These are phyloP conservation scores for Schizochytrium sp. DNA, from an alignment of 108 stramenopile species.

Conservation along the genomic window DNA sequence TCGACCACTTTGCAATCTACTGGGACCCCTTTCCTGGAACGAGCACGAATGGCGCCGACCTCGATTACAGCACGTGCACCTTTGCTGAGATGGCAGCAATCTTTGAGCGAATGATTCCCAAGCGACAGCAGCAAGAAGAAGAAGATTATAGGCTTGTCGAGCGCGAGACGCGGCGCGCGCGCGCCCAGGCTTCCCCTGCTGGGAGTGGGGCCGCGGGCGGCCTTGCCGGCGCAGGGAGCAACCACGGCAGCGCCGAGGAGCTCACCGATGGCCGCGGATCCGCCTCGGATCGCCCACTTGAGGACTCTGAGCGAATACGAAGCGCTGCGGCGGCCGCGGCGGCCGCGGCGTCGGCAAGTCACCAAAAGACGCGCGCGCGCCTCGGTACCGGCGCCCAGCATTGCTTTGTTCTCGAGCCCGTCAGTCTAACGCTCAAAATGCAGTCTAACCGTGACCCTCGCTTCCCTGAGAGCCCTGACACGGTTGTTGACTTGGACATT, in stretches of 20 bases:
- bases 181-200: no score
- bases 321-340: not conserved
- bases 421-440: not conserved
- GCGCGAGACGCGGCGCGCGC: not conserved
- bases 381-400: not conserved
- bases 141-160: not conserved
- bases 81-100: not conserved
- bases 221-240: not conserved
- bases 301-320: not conserved
- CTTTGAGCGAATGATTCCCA: not conserved
- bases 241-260: not conserved
- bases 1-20: not conserved
- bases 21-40: not conserved
- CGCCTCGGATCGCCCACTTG: not conserved
- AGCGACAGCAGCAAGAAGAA: not conserved
- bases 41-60: not conserved
- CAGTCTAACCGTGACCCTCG: slow-evolving; percentile 5
- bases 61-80: not conserved
- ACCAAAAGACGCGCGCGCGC: not conserved
- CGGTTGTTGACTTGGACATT: not conserved
- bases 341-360: not conserved
- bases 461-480: not conserved
- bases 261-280: not conserved
- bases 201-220: not conserved
- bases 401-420: not conserved